Base-by-base conservation (phyloP, 495 filamentous ascomycete species). In the Podospora pseudopauciseta region DNA sequence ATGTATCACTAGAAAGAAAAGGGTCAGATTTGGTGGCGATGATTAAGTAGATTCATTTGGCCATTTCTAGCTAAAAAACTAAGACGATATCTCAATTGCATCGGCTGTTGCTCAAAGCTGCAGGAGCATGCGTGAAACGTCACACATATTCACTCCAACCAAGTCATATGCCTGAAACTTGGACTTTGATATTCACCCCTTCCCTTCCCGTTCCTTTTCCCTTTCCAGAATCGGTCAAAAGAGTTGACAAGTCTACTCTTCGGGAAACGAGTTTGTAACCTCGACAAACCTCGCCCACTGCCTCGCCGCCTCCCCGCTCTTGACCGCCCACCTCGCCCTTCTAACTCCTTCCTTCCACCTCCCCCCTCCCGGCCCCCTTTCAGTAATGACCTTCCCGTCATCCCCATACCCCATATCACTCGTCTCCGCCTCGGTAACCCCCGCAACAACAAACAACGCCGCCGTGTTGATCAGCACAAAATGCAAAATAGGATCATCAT, bases 391-490 rank as follows among this genome's bases (percentile, higher is more conserved):
- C 71, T 90, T 87, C 0, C 91, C 91, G 67, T 86, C 84, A 56
- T 81, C 77, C 2, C 81, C 82, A 28, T 73, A 64, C 6, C 90
- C 92, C 88, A 93, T 91, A 72, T 86, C 80, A 72, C 90, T 92
- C 32, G 81, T 85, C 44, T 94, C 89, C 0, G 88, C 86, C 66
- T 97, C 94, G 72, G 93, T 95, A n/a, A 96, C 78, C 0, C 96
- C 96, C 0, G 91, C 83, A 6, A 89, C 86, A 0, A 94, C 93
- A 26, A 98, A 84, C 61, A 98, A 79, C 15, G 92, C 92, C 2
- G 95, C 95, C 0, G 94, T 90, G 74, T 99, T 99, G 76, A 97
- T 89, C 55, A 97, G 80, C 57, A 99, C 94, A 72, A 98, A 98
- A 73, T 95, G 89, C 77, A 96, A 76, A 70, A 99, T 92, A 2